Percentiles rank a stretch among this genome's conserved stretches.
Conservation (phyloP, 1,284 basidiomycete genomes). For the Fomes fomentarius region DNA sequence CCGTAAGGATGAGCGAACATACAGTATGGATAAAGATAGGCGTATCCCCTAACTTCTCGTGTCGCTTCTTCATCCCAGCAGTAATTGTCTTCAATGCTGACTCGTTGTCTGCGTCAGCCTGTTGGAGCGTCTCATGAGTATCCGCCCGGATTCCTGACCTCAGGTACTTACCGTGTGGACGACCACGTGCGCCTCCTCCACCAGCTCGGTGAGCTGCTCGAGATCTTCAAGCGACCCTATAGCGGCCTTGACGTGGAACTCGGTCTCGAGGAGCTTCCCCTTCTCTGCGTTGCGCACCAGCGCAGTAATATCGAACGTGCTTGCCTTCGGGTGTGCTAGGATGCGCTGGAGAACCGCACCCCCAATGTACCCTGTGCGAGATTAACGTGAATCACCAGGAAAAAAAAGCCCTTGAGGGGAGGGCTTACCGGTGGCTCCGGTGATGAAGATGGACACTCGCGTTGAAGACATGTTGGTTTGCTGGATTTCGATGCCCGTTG, state of each 20-base stretch:
- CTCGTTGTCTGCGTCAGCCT: slow-evolving; percentile 43
- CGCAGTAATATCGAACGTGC: slow-evolving; percentile 28
- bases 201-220: slow-evolving; percentile 18
- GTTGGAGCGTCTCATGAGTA: slow-evolving; percentile 1
- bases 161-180: slow-evolving; percentile 16
- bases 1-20: no score
- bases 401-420: background rate
- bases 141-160: background rate
- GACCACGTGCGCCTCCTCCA: slow-evolving; percentile 24
- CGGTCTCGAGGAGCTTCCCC: slow-evolving; percentile 22
- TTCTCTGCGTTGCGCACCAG: slow-evolving; percentile 29
- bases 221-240: slow-evolving; percentile 26
- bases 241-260: slow-evolving; percentile 26
- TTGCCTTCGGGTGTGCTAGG: slow-evolving; percentile 23
- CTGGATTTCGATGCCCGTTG: no score
- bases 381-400: background rate
- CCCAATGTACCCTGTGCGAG: slow-evolving; percentile 30
- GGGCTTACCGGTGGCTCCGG: slow-evolving; percentile 16
- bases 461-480: background rate
- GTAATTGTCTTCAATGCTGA: slow-evolving; percentile 14
- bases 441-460: slow-evolving; percentile 4
- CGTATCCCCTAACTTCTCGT: slow-evolving; percentile 6
- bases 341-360: slow-evolving; percentile 29
- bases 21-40: slow-evolving; percentile 50
- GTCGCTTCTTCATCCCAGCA: slow-evolving; percentile 14